Conservation (phyloP, 2,329 filamentous ascomycete species). For the Ophiostoma novo-ulmi region DNA sequence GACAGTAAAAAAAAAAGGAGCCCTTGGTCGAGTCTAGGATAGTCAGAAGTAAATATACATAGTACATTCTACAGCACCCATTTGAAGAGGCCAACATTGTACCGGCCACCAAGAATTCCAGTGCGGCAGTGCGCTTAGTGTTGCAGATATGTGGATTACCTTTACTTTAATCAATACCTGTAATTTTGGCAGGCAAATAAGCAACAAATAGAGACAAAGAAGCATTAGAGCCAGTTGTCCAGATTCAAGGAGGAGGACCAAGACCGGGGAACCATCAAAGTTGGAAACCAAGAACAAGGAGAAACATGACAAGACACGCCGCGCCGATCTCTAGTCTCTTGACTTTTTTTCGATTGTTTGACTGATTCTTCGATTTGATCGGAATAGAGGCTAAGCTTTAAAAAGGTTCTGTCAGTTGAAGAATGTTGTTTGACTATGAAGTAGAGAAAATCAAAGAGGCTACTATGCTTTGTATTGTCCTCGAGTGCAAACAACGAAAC, state of each 20-base stretch:
- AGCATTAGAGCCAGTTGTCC: background rate
- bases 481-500: background rate
- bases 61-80: no score
- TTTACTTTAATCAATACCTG: no score
- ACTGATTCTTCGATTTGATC: no score
- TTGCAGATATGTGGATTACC: conserved; percentile 1
- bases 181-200: no score
- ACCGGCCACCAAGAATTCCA: background rate
- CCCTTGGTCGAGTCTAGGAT: background rate
- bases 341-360: background rate
- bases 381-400: no score
- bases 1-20: background rate
- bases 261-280: no score
- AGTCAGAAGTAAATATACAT: background rate
- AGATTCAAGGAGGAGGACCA: no score
- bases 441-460: no score
- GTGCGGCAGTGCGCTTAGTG: conserved; percentile 7
- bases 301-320: background rate
- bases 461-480: background rate
- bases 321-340: background rate
- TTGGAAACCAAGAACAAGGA: background rate
- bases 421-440: no score
- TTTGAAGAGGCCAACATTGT: background rate
- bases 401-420: background rate
- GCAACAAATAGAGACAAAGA: background rate